Evolutionary conservation across 345 rosid species (phyloP).

Genomic region (Aquilaria malaccensis): DNA sequence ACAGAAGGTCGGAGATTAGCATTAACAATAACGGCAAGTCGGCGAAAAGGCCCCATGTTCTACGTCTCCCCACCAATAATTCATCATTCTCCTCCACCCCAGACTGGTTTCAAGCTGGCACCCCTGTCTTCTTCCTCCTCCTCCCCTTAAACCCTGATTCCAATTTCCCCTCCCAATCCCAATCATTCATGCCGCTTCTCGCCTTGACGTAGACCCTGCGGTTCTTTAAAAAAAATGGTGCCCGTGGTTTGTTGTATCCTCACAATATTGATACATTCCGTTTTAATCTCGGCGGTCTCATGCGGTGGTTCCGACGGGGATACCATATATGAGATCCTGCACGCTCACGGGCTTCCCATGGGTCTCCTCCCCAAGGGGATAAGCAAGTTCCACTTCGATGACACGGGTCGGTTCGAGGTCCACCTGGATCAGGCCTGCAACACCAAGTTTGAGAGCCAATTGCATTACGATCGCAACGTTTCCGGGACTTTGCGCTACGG

Average conservation of each 20-base stretch:
- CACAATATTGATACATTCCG: conserved; percentile 16
- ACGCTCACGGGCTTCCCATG: conserved; percentile 51
- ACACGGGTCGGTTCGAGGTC: conserved; percentile 57
- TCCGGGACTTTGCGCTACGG: conserved; percentile 49
- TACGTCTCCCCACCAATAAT: conserved; percentile 35
- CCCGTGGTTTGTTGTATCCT: not conserved
- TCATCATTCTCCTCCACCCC: conserved; percentile 33
- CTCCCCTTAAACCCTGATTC: conserved; percentile 35
- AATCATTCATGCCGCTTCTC: not conserved
- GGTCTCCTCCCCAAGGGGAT: conserved; percentile 78
- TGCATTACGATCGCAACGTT: conserved; percentile 66
- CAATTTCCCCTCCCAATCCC: not conserved
- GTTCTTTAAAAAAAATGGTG: conserved; percentile 8
- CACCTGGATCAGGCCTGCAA: conserved; percentile 66
- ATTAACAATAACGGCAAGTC: not conserved
- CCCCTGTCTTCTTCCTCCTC: conserved; percentile 26
- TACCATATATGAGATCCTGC: conserved; percentile 54
- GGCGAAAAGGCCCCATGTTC: not conserved
- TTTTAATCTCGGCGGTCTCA: conserved; percentile 13
- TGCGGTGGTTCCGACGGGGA: conserved; percentile 10
- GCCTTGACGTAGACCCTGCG: not conserved
- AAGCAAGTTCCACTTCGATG: conserved; percentile 35
- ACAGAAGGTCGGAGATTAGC: not conserved
- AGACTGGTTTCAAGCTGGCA: conserved; percentile 58
- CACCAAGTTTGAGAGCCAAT: conserved; percentile 69